Conservation (phyloP, 306 rosid genomes). For the Citrullus mucosospermus region DNA sequence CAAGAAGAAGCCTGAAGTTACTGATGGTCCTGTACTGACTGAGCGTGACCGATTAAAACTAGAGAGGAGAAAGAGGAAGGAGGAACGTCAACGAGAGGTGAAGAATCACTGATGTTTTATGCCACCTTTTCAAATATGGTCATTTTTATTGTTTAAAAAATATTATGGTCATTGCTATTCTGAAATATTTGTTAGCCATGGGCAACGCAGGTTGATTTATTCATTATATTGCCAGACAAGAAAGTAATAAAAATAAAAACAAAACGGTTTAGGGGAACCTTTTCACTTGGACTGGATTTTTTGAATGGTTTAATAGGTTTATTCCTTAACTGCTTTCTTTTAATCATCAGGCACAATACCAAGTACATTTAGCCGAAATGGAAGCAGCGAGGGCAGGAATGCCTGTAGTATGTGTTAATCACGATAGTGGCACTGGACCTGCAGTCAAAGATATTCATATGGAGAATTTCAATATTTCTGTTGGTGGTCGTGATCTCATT, state of each 20-base stretch:
- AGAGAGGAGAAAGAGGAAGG: constrained; percentile 82
- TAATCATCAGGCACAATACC: constrained; percentile 52
- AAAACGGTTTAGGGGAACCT: neutral
- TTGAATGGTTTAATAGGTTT: neutral
- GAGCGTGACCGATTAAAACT: constrained; percentile 77
- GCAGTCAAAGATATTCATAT: constrained; percentile 80
- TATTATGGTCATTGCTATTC: neutral
- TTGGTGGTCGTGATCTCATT: constrained; percentile 96
- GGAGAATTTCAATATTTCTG: constrained; percentile 79
- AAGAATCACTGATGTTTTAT: neutral
- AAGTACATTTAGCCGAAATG: constrained; percentile 86
- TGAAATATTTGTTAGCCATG: neutral
- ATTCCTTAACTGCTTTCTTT: neutral
- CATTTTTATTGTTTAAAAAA: no score
- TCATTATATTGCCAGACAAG: neutral
- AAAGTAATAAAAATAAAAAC: neutral
- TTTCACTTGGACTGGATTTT: neutral
- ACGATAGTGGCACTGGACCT: constrained; percentile 52
- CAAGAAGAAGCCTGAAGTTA: constrained; percentile 74
- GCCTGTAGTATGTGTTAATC: constrained; percentile 75
- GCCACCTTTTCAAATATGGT: neutral
- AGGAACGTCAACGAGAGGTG: constrained; percentile 95
- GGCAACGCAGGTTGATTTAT: neutral
- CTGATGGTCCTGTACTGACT: constrained; percentile 72
- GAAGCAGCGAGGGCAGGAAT: constrained; percentile 89